These are phyloP conservation scores for Staphylotrichum longicolle DNA, from an alignment of 495 filamentous ascomycete species.

Conservation along the genomic window DNA sequence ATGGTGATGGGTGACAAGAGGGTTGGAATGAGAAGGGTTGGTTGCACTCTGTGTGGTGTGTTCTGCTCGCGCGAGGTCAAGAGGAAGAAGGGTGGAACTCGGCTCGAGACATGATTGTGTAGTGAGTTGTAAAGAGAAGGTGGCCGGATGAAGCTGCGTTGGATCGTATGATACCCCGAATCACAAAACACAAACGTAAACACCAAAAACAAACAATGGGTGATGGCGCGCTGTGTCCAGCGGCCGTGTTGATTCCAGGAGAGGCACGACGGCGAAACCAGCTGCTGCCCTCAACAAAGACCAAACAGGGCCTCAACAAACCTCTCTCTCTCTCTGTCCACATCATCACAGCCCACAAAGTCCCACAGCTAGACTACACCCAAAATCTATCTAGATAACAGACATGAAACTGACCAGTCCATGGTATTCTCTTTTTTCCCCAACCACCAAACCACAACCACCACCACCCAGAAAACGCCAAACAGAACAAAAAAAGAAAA, in stretches of 20 bases:
- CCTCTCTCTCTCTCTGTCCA: not conserved
- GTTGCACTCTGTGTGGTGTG: too few species aligned
- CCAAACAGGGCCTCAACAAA: too few species aligned
- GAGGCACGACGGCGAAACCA: not conserved
- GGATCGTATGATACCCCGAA: slow-evolving; percentile 4
- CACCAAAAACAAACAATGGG: slow-evolving; percentile 10
- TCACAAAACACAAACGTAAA: not conserved
- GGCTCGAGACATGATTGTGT: too few species aligned
- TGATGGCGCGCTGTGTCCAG: slow-evolving; percentile 15
- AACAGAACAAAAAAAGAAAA: not conserved
- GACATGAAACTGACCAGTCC: slow-evolving; percentile 6
- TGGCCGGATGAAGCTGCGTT: too few species aligned
- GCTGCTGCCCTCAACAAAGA: not conserved
- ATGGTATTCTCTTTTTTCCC: slow-evolving; percentile 14
- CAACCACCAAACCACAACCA: not conserved
- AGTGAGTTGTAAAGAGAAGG: too few species aligned
- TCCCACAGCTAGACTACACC: not conserved
- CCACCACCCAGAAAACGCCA: slow-evolving; percentile 7
- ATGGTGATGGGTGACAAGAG: too few species aligned
- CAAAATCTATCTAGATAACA: slow-evolving; percentile 1
- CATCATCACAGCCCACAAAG: not conserved
- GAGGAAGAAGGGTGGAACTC: too few species aligned
- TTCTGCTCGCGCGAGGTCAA: too few species aligned
- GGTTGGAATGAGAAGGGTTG: too few species aligned
- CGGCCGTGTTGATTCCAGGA: slow-evolving; percentile 16